Conservation (phyloP, 441 rosid genomes). For the Metrosideros polymorpha region DNA sequence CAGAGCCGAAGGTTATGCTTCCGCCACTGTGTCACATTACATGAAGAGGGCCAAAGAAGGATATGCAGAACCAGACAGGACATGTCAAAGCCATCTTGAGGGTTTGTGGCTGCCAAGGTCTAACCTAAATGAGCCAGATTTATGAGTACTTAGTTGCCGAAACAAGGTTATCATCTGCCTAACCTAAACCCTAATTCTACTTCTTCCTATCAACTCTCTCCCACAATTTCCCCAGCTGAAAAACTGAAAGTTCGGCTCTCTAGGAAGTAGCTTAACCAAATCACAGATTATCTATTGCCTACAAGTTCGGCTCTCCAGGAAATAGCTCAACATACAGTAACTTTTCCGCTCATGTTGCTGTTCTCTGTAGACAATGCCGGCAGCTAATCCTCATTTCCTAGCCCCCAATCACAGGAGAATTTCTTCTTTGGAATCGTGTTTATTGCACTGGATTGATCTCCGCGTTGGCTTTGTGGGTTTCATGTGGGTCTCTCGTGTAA, state of each 20-base stretch:
- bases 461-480: background rate
- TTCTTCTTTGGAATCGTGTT: background rate
- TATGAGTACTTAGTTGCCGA: background rate
- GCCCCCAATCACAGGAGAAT: background rate
- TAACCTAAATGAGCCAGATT: background rate
- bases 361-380: background rate
- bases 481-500: background rate
- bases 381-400: background rate
- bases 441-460: background rate
- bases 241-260: background rate
- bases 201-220: background rate
- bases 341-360: background rate
- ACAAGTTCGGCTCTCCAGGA: background rate
- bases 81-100: background rate
- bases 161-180: background rate
- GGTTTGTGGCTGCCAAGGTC: background rate
- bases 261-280: background rate
- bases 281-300: background rate
- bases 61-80: background rate
- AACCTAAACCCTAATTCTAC: background rate
- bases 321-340: background rate
- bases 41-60: background rate
- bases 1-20: background rate
- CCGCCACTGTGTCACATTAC: background rate
- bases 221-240: background rate